Evolutionary conservation across 768 basidiomycete genomes (phyloP), one percentile per base, ranked within the genome.

Genomic region (Podaxis pistillaris): DNA sequence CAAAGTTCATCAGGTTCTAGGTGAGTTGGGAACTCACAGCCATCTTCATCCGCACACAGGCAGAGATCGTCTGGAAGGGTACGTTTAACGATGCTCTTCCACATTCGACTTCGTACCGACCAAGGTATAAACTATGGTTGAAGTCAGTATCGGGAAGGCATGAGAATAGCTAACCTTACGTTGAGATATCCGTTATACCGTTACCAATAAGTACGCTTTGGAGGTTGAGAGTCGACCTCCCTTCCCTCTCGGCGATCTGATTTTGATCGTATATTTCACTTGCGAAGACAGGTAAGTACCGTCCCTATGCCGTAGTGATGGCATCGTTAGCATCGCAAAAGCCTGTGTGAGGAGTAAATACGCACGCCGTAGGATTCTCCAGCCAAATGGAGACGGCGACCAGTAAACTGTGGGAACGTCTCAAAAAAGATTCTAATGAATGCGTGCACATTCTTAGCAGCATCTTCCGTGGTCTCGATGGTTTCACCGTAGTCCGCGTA

Each of bases 371-470:
- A 93, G 1, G 88, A 91, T 75, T 93, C 91, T 36, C 91, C 92
- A 0, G 90, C 80, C 49, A 93, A 77, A 66, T 92, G 89, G 46
- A 94, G 78, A 0, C 83, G 77, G 26, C 91, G 75, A 7, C 88
- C 89, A 52, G 83, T 69, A 72, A 90, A 92, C 65, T 90, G 82
- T 13, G 80, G 77, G 76, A 93, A 94, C 0, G 87, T 86, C 66
- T 92, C 87, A 67, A 92, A 90, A 74, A 93, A 92, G 60, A 94
- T 88, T 2, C 83, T 77, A 58, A 93, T 78, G 73, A 93, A 93
- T 0, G 90, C 87, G 56, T 88, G 80, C 40, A 93, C 77, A 68
- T 93, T 88, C 65, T 83, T 84, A 4, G 90, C 88, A 0, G 91
- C 93, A 24, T 86, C 86, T 73, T 93, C 91, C 0, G 91, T 91